Evolutionary conservation across 352 stramenopile genomes (phyloP).

Genomic region (Globisporangium middletonii): DNA sequence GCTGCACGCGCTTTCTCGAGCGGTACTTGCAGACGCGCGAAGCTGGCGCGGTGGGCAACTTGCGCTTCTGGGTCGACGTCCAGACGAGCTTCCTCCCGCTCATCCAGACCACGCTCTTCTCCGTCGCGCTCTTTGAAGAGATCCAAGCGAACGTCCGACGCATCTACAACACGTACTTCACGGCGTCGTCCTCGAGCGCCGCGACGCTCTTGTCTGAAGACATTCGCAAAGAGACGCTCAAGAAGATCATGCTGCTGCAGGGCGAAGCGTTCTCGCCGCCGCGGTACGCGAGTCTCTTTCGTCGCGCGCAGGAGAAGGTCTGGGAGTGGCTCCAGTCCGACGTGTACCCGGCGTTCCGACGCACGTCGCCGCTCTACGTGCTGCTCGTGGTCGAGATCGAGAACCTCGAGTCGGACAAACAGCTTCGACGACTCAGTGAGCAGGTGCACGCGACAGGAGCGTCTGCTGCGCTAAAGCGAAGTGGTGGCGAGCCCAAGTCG

Average conservation of each 20-base stretch:
- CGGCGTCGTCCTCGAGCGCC: conserved; percentile 22
- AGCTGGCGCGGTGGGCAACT: conserved; percentile 33
- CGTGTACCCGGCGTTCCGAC: conserved; percentile 56
- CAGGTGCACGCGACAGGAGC: conserved; percentile 26
- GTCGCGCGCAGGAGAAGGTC: conserved; percentile 62
- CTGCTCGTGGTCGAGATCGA: conserved; percentile 65
- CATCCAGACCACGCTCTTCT: conserved; percentile 55
- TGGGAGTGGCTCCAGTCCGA: conserved; percentile 62
- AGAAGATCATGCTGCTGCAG: conserved; percentile 64
- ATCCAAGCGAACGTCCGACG: conserved; percentile 55
- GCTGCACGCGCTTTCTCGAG: conserved; percentile 49
- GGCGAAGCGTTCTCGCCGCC: conserved; percentile 69
- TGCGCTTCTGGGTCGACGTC: conserved; percentile 72
- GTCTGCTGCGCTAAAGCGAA: conserved; percentile 2
- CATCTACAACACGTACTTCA: conserved; percentile 63
- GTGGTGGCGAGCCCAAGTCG: conserved; percentile 16
- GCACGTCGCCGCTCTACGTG: conserved; percentile 50
- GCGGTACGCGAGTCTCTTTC: conserved; percentile 63
- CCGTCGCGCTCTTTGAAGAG: conserved; percentile 66
- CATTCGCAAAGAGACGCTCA: conserved; percentile 52
- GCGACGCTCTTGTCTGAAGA: conserved; percentile 40
- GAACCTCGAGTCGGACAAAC: conserved; percentile 54
- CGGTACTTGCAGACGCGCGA: conserved; percentile 31
- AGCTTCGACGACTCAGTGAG: conserved; percentile 57
- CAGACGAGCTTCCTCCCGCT: conserved; percentile 66